Evolutionary conservation across 1,284 basidiomycete species (phyloP), one percentile per base, ranked within the genome.

Genomic region (Hymenochaete sp.): DNA sequence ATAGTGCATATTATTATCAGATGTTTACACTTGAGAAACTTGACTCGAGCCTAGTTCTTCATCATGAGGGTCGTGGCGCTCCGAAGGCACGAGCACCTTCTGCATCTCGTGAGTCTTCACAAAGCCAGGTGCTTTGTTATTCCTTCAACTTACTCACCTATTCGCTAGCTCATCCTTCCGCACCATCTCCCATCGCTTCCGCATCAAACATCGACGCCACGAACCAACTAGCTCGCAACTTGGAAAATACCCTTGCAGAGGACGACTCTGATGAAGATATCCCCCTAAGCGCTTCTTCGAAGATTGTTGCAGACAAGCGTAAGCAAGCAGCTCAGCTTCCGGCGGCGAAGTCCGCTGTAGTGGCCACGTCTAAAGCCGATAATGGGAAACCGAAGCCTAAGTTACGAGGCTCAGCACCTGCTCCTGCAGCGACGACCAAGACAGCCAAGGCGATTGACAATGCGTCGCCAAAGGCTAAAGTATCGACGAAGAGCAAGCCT

Each of bases 11-110:
- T 19, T 28, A 8, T n/a, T n/a, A n/a, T n/a, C 53, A 87, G 83
- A 71, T 71, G 35, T 82, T 77, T 55, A 81, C 75, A 6, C 64
- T 87, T 10, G 83, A 87, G 65, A 85, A 84, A 57, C 59, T 87
- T 1, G 84, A 87, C 49, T 78, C 81, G 3, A 68, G 64, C 45
- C 63, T 83, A 33, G 67, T 59, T 14, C 65, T 86, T 6, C 69
- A 60, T 38, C 72, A 73, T 56, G 72, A 76, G 33, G 64, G 69
- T 32, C 74, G 71, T 53, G 62, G 59, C 4, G 55, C 57, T 48
- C 53, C 64, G 31, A 59, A 59, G n/a, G 59, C 65, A 21, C 65
- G 63, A n/a, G 58, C 64, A 7, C 47, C 42, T 35, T 55, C 61
- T 6, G 63, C 61, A 38, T 70, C 75, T 36, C 67, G 76, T 79